Evolutionary conservation across 1,284 basidiomycete species (phyloP).

Genomic region (Apiotrichum mycotoxinovorans): DNA sequence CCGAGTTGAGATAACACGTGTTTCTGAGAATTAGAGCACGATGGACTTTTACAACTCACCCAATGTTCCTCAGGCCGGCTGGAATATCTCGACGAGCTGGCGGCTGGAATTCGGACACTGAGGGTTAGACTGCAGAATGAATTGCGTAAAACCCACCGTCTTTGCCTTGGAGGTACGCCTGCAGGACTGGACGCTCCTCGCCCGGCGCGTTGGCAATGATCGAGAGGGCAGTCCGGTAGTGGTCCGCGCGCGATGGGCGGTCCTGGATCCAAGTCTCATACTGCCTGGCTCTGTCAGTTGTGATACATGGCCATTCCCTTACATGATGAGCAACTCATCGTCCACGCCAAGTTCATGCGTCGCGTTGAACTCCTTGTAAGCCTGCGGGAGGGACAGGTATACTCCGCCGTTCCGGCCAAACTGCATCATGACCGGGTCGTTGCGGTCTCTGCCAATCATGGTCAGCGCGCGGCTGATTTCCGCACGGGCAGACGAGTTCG

Average conservation of each 20-base stretch:
- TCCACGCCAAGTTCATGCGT: conserved; percentile 33
- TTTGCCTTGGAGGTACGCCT: conserved; percentile 30
- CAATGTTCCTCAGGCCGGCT: conserved; percentile 48
- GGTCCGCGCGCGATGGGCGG: conserved; percentile 27
- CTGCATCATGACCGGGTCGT: conserved; percentile 23
- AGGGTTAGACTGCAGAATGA: not conserved
- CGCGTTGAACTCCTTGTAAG: conserved; percentile 40
- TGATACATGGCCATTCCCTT: conserved; percentile 6
- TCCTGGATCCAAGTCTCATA: conserved; percentile 32
- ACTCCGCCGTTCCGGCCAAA: conserved; percentile 30
- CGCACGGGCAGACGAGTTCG: conserved; percentile 15
- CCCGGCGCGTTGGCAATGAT: conserved; percentile 43
- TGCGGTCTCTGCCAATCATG: conserved; percentile 32
- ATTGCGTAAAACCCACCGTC: conserved; percentile 9
- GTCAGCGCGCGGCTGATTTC: conserved; percentile 27
- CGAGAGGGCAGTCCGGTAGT: conserved; percentile 37
- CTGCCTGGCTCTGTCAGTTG: conserved; percentile 28
- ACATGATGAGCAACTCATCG: conserved; percentile 42
- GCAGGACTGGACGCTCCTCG: conserved; percentile 36
- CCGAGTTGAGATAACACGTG: conserved; percentile 49
- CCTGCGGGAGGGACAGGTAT: conserved; percentile 37
- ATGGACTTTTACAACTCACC: conserved; percentile 4
- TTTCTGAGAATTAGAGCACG: conserved; percentile 17
- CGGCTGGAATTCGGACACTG: conserved; percentile 23
- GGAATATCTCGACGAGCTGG: conserved; percentile 42